Base-by-base conservation (phyloP, 2,329 filamentous ascomycete species). In the Colletotrichum eleusines region DNA sequence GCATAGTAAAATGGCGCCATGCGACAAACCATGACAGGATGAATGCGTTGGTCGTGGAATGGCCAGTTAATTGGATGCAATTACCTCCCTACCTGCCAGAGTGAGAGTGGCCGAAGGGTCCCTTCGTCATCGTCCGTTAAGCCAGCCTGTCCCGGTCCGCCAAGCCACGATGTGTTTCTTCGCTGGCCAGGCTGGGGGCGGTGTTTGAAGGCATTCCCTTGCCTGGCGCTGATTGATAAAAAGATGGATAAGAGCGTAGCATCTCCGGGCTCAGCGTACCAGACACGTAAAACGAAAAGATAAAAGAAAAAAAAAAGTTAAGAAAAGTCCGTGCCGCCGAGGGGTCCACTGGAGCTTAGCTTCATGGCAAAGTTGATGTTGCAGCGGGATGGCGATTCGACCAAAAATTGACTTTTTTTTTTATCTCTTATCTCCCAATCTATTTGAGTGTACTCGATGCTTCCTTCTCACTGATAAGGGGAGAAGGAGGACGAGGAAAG, bases 201-300 rank as follows among this genome's bases (percentile, higher is more conserved):
- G 23, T 35, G 31, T 38, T 50, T 67, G 63, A 70, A 44, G 67
- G 67, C 14, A 61, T 67, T 70, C 67, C 42, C 67, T 57, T 70
- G 38, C 18, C 14, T 16, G n/a, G n/a, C n/a, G n/a, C n/a, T n/a
- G n/a, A n/a, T n/a, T n/a, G n/a, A n/a, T n/a, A n/a, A n/a, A n/a
- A n/a, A n/a, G n/a, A n/a, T n/a, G n/a, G n/a, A n/a, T n/a, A n/a
- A n/a, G n/a, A n/a, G n/a, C n/a, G n/a, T n/a, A n/a, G n/a, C n/a
- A n/a, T n/a, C n/a, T n/a, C n/a, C n/a, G n/a, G n/a, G n/a, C n/a
- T n/a, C n/a, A n/a, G n/a, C n/a, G n/a, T n/a, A n/a, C n/a, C n/a
- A n/a, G n/a, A n/a, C n/a, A n/a, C n/a, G n/a, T n/a, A n/a, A n/a
- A n/a, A n/a, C n/a, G n/a, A n/a, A n/a, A n/a, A n/a, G n/a, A n/a